Base-by-base conservation (phyloP, 2,329 filamentous ascomycete species). In the Aspergillus thermomutatus region DNA sequence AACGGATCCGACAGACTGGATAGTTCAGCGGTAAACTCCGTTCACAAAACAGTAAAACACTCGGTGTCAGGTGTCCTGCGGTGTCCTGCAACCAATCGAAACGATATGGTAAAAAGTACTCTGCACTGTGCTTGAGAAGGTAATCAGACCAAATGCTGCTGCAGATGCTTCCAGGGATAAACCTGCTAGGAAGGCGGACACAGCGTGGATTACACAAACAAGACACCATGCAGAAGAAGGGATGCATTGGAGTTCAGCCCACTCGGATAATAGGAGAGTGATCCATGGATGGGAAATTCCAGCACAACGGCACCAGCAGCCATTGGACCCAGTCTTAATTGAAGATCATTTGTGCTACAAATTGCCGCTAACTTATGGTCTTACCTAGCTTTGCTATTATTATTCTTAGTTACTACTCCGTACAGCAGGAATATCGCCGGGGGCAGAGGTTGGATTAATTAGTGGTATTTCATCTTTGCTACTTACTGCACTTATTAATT, bases 291-390 rank as follows among this genome's bases (percentile, higher is more conserved):
- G 52, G 43, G 34, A 53, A 60, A 66, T 68, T 65, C 70, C 70
- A 67, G 62, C 60, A 53, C 50, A 56, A 55, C 65, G 70, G 70
- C 56, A 68, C 66, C 53, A 47, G 37, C 56, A 58, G 53, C 52
- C 52, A 71, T 72, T 72, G 69, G 69, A 50, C 60, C 57, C 62
- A 53, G 54, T 37, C 59, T 52, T 53, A 53, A 40, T 46, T 60
- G 60, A 63, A 53, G 63, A 64, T 64, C 63, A 55, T 19, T 27
- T 27, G 41, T 46, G 28, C 37, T 46, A 48, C 40, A 23, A 17
- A 28, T 31, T 47, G 31, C 23, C 10, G 9, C 17, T 25, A n/a
- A 11, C 23, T 27, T 43, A 23, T 17, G 10, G 50, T 31, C 41
- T 47, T 53, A 26, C 19, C 25, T 26, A 28, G 45, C 40, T 46